Conservation (phyloP, 148 eudicot species). For the Rhododendron williamsianum region DNA sequence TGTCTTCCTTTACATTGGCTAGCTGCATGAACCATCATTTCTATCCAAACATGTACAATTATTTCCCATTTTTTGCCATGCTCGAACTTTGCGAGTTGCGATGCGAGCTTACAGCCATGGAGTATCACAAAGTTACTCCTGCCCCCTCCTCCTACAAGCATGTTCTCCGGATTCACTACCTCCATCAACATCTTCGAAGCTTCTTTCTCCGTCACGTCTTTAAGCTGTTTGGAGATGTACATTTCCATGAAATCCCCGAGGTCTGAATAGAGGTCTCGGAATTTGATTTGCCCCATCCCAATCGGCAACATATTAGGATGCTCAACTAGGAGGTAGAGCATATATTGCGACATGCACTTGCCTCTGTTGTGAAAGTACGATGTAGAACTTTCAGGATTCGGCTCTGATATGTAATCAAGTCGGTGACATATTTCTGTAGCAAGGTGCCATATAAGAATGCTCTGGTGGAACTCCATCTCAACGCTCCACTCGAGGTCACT, state of each 20-base stretch:
- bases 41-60: constrained; percentile 31
- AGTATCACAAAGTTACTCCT: constrained; percentile 25
- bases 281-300: constrained; percentile 39
- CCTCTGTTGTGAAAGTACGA: not conserved
- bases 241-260: constrained; percentile 29
- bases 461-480: constrained; percentile 35
- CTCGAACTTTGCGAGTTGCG: not conserved
- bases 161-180: not conserved
- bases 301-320: constrained; percentile 44
- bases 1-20: constrained; percentile 10
- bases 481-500: not conserved
- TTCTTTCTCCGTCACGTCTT: not conserved
- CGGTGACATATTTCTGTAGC: constrained; percentile 4
- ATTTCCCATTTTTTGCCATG: constrained; percentile 2
- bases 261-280: constrained; percentile 37
- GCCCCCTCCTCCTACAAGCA: constrained; percentile 16
- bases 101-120: constrained; percentile 4
- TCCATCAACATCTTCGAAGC: not conserved
- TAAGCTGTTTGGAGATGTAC: not conserved
- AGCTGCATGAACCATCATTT: constrained; percentile 38
- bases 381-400: not conserved
- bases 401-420: constrained; percentile 2
- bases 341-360: constrained; percentile 14
- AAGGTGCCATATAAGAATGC: constrained; percentile 49
- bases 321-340: constrained; percentile 26